Base-by-base conservation (phyloP, 2,329 filamentous ascomycete species). In the Bretziella fagacearum region DNA sequence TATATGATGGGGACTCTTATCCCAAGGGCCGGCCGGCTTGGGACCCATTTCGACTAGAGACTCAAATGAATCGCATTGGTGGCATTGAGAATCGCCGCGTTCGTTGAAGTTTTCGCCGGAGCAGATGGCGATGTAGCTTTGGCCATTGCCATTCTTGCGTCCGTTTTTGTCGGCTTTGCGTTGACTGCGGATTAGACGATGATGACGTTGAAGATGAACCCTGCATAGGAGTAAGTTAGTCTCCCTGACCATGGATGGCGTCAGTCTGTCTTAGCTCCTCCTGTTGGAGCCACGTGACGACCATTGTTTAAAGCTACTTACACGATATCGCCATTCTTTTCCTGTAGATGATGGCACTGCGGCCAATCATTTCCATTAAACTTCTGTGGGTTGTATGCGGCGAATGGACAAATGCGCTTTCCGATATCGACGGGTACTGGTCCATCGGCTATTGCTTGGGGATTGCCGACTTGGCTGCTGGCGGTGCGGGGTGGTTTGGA, bases 271-370 rank as follows among this genome's bases (percentile, higher is more conserved):
- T n/a, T n/a, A n/a, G n/a, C n/a, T n/a, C n/a, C n/a, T n/a, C n/a
- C n/a, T n/a, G n/a, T n/a, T n/a, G n/a, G n/a, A n/a, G n/a, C n/a
- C n/a, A n/a, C n/a, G n/a, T n/a, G n/a, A n/a, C n/a, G n/a, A n/a
- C n/a, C n/a, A n/a, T n/a, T n/a, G n/a, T n/a, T n/a, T n/a, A n/a
- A 15, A 37, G 32, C 20, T 26, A 46, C 48, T 50, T 39, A 50
- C 48, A 50, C 48, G 27, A 50, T 50, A 35, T 50, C 48, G 15
- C 48, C 48, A 29, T 50, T 50, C 30, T 50, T 50, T 43, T 50
- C 48, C 29, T 50, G 48, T 23, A 30, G 37, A 20, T 50, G 45
- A 13, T 47, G 44, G 20, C 48, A 50, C 11, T 50, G 48, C 23
- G 48, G 30, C 48, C 48, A 50, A 15, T 46, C 48, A 13, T 15